Base-by-base conservation (phyloP, 352 stramenopile species). In the Globisporangium lucens region DNA sequence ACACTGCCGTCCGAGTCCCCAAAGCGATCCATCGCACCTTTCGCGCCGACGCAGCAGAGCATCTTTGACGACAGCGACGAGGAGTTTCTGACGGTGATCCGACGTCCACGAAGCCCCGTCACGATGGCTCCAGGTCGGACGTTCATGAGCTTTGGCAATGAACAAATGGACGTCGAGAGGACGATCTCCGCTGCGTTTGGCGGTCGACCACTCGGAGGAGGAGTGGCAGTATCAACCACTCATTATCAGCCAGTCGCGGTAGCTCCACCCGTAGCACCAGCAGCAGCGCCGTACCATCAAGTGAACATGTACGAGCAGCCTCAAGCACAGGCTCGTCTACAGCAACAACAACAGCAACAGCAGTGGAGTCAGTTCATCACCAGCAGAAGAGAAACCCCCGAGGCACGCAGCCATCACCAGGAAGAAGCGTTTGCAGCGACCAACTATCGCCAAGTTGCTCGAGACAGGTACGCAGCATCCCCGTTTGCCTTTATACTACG, bases 51-150 rank as follows among this genome's bases (percentile, higher is more conserved):
- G 4, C 58, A 70, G 0, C 57, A 56, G 17, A 63, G 51, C 29
- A 43, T 66, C 20, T 70, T 66, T 57, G 65, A 70, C 52, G 65
- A 70, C 43, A 70, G 65, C 51, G 65, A 70, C 58, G 65, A 70
- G 56, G 65, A 66, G 51, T 70, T 70, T 22, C 29, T 70, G 30
- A 57, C 20, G 4, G 49, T 52, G 51, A 70, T 70, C 33, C 57
- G 65, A 10, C 65, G 58, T 2, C 65, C 65, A 10, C 58, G 43
- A 8, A 61, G 30, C 35, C 65, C 56, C 3, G 46, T 65, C 1
- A n/a, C 33, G 36, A 51, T 52, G 36, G 33, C 7, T 8, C 35
- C 29, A 27, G 29, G 10, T 29, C 38, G 30, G 0, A 57, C 51
- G n/a, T 65, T 63, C 33, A 61, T 36, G 1, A 52, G 51, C 58